A percentile compares a stretch with the other conserved stretches of the same genome.
Evolutionary conservation across 495 filamentous ascomycete species (phyloP).

Genomic region (Extremus antarcticus): DNA sequence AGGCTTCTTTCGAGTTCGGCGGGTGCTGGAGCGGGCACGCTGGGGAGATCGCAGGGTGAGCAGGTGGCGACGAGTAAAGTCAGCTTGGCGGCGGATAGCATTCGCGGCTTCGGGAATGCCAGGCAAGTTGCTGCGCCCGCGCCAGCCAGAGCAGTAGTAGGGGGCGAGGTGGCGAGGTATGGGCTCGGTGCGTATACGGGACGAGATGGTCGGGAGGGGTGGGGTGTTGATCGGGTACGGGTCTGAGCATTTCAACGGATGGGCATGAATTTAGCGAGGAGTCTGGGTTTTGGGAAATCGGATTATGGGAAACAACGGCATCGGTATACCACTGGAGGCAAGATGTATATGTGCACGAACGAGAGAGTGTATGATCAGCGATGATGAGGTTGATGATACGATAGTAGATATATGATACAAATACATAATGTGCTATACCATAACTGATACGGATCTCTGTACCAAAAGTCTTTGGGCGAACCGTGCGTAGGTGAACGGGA

Average conservation of each 20-base stretch:
- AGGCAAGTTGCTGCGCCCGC: conserved; percentile 14
- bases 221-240: conserved; percentile 48
- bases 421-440: too few species aligned
- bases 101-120: conserved; percentile 33
- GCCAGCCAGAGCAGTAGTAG: too few species aligned
- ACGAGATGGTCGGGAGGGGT: conserved; percentile 50
- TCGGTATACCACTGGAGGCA: too few species aligned
- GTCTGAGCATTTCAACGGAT: neutral
- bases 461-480: too few species aligned
- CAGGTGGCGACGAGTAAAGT: conserved; percentile 4
- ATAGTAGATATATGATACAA: too few species aligned
- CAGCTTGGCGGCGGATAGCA: conserved; percentile 8
- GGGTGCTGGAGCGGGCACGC: neutral
- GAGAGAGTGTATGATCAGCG: too few species aligned
- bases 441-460: too few species aligned
- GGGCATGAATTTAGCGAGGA: neutral
- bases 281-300: neutral
- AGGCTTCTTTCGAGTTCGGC: conserved; percentile 37
- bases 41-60: neutral
- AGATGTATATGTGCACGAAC: too few species aligned
- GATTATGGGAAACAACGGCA: too few species aligned
- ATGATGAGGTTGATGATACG: too few species aligned
- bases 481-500: too few species aligned
- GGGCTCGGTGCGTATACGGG: conserved; percentile 54
- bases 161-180: conserved; percentile 34